Conservation (phyloP, 495 filamentous ascomycete genomes). For the Penicillium desertorum region DNA sequence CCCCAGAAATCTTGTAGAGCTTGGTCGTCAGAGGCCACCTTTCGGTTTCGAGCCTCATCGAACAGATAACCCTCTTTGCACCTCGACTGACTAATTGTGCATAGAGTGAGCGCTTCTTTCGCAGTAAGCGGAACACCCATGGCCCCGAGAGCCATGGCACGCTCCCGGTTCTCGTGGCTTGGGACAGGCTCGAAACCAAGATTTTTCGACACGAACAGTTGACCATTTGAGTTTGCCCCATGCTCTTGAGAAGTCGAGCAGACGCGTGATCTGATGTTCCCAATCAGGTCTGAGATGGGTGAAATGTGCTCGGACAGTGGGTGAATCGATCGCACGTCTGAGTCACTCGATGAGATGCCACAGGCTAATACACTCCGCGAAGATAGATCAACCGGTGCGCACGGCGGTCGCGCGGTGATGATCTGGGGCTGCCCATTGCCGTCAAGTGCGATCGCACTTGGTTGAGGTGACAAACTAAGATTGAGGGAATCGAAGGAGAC, state of each 20-base stretch:
- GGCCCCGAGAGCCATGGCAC: slow-evolving; percentile 32
- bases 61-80: slow-evolving; percentile 79
- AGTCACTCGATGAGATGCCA: slow-evolving; percentile 29
- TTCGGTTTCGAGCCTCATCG: slow-evolving; percentile 64
- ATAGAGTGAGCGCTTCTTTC: slow-evolving; percentile 45
- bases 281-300: slow-evolving; percentile 33
- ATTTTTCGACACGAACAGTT: slow-evolving; percentile 10
- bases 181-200: slow-evolving; percentile 31
- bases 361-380: slow-evolving; percentile 42
- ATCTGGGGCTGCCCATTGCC: slow-evolving; percentile 68
- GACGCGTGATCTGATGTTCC: slow-evolving; percentile 31
- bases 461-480: slow-evolving; percentile 58
- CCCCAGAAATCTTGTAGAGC: slow-evolving; percentile 75
- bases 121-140: slow-evolving; percentile 30
- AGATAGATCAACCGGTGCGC: slow-evolving; percentile 49
- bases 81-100: slow-evolving; percentile 48
- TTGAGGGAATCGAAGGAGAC: slow-evolving; percentile 86
- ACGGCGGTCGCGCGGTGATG: slow-evolving; percentile 59
- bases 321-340: slow-evolving; percentile 34
- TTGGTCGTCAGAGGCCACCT: slow-evolving; percentile 68
- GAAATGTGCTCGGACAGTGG: slow-evolving; percentile 34
- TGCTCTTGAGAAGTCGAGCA: slow-evolving; percentile 21
- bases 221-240: slow-evolving; percentile 8
- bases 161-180: slow-evolving; percentile 48
- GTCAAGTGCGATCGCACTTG: slow-evolving; percentile 65